Conservation (phyloP, 257 asterid genomes). For the Solanum pennellii region DNA sequence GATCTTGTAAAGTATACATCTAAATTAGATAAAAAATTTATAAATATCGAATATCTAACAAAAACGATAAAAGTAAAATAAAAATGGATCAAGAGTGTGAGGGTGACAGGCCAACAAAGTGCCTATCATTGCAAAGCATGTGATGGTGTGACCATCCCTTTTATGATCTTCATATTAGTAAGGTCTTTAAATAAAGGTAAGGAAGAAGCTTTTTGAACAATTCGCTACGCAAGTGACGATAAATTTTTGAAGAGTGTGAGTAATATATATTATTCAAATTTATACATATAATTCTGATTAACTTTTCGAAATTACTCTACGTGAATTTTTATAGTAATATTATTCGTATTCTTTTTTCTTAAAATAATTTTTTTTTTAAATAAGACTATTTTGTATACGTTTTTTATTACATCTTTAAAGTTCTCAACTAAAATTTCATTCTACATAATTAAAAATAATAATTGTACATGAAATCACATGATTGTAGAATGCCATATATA, state of each 20-base stretch:
- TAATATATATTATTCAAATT: background rate
- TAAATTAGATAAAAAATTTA: background rate
- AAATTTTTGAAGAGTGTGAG: background rate
- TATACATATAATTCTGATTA: rapidly evolving
- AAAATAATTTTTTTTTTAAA: background rate
- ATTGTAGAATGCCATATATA: background rate
- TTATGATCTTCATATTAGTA: background rate
- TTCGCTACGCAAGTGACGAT: background rate
- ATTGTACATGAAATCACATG: background rate
- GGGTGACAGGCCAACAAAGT: constrained; percentile 20
- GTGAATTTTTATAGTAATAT: no score
- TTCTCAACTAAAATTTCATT: background rate
- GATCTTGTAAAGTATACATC: no score
- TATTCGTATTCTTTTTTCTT: background rate
- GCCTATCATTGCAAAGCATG: constrained; percentile 22
- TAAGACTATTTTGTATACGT: background rate
- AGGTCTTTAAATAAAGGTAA: no score
- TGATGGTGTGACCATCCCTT: constrained; percentile 2
- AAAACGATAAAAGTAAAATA: background rate
- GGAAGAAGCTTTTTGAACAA: background rate
- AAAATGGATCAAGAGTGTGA: background rate
- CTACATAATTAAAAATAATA: no score
- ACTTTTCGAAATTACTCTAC: background rate
- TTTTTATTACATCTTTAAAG: background rate
- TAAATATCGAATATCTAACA: background rate